phyloP scores from a whole-genome alignment of 1,284 basidiomycete species.

The Amanita bisporigera region DNA sequence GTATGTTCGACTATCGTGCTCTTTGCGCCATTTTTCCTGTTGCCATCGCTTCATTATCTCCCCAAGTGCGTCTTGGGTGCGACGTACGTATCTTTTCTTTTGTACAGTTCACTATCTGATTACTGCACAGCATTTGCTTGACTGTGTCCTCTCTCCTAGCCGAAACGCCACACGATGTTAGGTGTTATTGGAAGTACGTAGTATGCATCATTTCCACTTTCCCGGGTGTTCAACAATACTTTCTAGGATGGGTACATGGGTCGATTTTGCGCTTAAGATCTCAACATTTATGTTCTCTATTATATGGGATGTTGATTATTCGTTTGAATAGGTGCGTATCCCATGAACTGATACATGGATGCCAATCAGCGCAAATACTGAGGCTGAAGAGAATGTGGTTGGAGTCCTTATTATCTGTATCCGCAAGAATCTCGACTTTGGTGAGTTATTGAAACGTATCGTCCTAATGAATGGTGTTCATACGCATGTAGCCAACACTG shows the following conservation, averaged over 20 bases:
- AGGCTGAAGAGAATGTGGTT: constrained; percentile 75
- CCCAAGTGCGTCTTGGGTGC: constrained; percentile 85
- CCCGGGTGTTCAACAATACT: constrained; percentile 6
- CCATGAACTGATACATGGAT: constrained; percentile 86
- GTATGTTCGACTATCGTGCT: constrained; percentile 79
- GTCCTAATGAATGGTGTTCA: neutral
- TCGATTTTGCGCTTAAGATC: constrained; percentile 82
- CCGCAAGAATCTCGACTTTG: constrained; percentile 83
- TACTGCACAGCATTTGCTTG: constrained; percentile 64
- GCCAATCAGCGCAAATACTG: constrained; percentile 78
- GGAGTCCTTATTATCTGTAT: constrained; percentile 85
- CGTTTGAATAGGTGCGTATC: constrained; percentile 63
- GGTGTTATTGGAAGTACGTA: constrained; percentile 80
- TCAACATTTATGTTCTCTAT: constrained; percentile 86
- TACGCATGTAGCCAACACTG: constrained; percentile 70
- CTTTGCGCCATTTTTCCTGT: constrained; percentile 85
- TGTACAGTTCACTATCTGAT: constrained; percentile 1
- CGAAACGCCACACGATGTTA: constrained; percentile 86
- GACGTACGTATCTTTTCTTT: constrained; percentile 55
- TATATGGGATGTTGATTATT: constrained; percentile 66
- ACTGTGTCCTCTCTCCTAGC: constrained; percentile 86
- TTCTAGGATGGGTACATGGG: constrained; percentile 83
- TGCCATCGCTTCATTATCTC: constrained; percentile 78
- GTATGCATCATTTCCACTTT: neutral
- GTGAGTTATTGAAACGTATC: constrained; percentile 44